Conservation (phyloP, 345 rosid genomes). For the Eucalyptus urophylla region DNA sequence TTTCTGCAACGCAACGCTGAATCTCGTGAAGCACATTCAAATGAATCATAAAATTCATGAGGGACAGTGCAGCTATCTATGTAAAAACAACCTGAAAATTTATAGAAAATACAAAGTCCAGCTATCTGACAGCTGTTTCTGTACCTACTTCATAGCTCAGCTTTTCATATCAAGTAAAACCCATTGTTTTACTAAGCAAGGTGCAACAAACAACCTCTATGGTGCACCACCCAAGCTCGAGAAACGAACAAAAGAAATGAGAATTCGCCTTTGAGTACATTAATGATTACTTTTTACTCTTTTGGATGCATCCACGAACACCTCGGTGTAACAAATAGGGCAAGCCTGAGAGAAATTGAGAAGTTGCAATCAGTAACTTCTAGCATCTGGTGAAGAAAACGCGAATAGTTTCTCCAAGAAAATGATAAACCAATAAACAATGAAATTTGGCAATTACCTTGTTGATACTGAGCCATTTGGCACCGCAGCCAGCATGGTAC, state of each 20-base stretch:
- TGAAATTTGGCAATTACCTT: slow-evolving; percentile 30
- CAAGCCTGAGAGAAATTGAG: slow-evolving; percentile 55
- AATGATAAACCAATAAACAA: not conserved
- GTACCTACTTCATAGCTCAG: not conserved
- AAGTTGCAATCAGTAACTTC: not conserved
- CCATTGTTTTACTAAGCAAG: not conserved
- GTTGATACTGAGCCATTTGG: slow-evolving; percentile 92
- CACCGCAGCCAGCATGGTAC: slow-evolving; percentile 72
- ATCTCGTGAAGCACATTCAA: not conserved
- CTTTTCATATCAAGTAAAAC: not conserved
- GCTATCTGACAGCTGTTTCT: not conserved
- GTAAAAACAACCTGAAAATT: not conserved
- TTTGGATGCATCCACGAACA: slow-evolving; percentile 43
- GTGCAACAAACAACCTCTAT: not conserved
- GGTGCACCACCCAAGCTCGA: not conserved
- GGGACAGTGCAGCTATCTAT: not conserved
- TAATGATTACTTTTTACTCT: slow-evolving; percentile 2
- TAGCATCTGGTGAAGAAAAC: not conserved
- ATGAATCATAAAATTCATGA: not conserved
- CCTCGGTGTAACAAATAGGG: slow-evolving; percentile 91
- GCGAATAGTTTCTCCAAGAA: not conserved
- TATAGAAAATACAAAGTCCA: not conserved
- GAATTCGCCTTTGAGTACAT: slow-evolving; percentile 4
- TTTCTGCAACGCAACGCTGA: not conserved
- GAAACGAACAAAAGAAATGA: not conserved